Conservation (phyloP, 805 yeast genomes). For the Metschnikowia continentalis region DNA sequence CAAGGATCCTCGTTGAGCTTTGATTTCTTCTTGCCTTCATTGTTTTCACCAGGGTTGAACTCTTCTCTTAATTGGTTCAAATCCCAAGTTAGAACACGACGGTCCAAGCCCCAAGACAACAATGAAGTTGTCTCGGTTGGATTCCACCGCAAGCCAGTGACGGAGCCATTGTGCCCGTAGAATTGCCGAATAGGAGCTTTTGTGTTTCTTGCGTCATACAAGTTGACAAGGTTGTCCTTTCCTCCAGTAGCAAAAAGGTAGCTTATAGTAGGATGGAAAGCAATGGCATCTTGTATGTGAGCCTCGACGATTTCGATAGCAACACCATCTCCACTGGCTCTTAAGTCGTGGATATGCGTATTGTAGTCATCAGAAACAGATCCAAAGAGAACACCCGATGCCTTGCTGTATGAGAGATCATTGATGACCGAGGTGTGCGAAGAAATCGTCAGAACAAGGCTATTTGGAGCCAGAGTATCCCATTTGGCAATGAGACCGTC, state of each 20-base stretch:
- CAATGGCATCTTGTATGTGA: slow-evolving; percentile 64
- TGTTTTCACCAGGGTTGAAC: slow-evolving; percentile 28
- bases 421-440: slow-evolving; percentile 59
- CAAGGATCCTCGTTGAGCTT: slow-evolving; percentile 64
- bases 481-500: slow-evolving; percentile 69
- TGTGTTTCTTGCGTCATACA: slow-evolving; percentile 72
- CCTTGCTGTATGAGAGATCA: slow-evolving; percentile 57
- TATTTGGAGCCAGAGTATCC: slow-evolving; percentile 46
- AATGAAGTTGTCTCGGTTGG: slow-evolving; percentile 47
- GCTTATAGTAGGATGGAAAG: slow-evolving; percentile 55
- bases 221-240: slow-evolving; percentile 65
- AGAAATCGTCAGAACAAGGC: slow-evolving; percentile 47
- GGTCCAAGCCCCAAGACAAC: slow-evolving; percentile 59
- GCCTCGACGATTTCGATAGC: slow-evolving; percentile 42
- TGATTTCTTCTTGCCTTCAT: slow-evolving; percentile 50
- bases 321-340: slow-evolving; percentile 35
- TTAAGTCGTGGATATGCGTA: slow-evolving; percentile 57
- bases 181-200: slow-evolving; percentile 56
- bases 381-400: slow-evolving; percentile 48
- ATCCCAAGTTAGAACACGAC: slow-evolving; percentile 75
- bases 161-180: slow-evolving; percentile 56
- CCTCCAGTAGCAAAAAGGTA: slow-evolving; percentile 71
- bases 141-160: slow-evolving; percentile 45
- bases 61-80: slow-evolving; percentile 55
- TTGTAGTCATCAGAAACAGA: slow-evolving; percentile 68